Percentiles rank a stretch among this genome's conserved stretches.
These are phyloP conservation scores for Hibiscus tridactylites DNA, from an alignment of 345 rosid genomes.

Conservation along the genomic window DNA sequence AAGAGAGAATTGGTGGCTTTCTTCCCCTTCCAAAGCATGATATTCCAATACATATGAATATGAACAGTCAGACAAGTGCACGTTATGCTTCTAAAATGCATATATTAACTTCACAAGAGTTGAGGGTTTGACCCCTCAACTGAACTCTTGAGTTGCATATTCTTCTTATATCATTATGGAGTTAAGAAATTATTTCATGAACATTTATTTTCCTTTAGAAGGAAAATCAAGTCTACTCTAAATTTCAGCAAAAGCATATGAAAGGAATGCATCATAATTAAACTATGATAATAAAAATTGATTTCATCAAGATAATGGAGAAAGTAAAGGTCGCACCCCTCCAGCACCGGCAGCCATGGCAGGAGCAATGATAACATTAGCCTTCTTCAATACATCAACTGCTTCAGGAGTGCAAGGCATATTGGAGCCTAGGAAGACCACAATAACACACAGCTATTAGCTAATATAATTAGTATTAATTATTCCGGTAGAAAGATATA, in stretches of 20 bases:
- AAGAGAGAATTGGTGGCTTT: too few relatives aligned
- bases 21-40: too few relatives aligned
- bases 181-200: too few relatives aligned
- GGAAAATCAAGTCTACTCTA: neutral
- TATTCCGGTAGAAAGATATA: neutral
- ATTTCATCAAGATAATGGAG: neutral
- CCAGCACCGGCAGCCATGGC: slow-evolving; percentile 99
- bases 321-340: slow-evolving; percentile 52
- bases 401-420: slow-evolving; percentile 99
- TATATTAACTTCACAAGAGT: too few relatives aligned
- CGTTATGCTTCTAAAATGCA: too few relatives aligned
- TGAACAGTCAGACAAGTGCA: too few relatives aligned
- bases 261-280: neutral
- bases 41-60: too few relatives aligned
- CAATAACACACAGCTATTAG: slow-evolving; percentile 1
- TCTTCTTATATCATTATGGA: neutral
- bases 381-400: slow-evolving; percentile 74
- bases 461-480: neutral
- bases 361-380: slow-evolving; percentile 87
- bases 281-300: neutral
- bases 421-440: slow-evolving; percentile 56
- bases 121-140: too few relatives aligned
- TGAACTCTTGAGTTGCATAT: neutral
- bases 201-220: too few relatives aligned
- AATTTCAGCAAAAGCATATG: neutral